Conservation (phyloP, 768 basidiomycete genomes). For the Termitomyces sp. region DNA sequence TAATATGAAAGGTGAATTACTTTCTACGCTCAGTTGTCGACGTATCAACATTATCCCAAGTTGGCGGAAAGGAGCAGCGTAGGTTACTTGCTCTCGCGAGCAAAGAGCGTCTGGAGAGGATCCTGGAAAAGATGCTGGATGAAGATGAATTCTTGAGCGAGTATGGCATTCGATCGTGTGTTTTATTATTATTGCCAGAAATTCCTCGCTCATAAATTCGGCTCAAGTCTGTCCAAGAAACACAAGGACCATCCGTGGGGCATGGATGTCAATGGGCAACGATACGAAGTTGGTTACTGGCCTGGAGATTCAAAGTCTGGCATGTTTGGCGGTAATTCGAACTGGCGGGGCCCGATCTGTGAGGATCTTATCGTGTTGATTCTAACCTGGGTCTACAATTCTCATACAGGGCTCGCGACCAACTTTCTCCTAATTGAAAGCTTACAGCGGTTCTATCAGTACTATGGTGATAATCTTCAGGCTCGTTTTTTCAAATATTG, state of each 20-base stretch:
- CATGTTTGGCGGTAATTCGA: slow-evolving; percentile 99
- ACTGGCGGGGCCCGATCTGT: slow-evolving; percentile 93
- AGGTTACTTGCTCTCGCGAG: slow-evolving; percentile 84
- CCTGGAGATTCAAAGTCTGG: slow-evolving; percentile 95
- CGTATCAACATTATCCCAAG: slow-evolving; percentile 14
- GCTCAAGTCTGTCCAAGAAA: slow-evolving; percentile 72
- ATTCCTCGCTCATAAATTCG: not conserved
- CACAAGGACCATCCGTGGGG: slow-evolving; percentile 94
- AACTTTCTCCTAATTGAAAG: slow-evolving; percentile 96
- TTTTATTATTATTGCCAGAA: not conserved
- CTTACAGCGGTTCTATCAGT: slow-evolving; percentile 95
- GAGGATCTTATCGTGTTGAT: slow-evolving; percentile 17
- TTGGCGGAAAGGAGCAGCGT: slow-evolving; percentile 76
- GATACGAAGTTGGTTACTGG: slow-evolving; percentile 94
- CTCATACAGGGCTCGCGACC: slow-evolving; percentile 76
- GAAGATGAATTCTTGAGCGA: slow-evolving; percentile 96
- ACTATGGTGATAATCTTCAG: slow-evolving; percentile 89
- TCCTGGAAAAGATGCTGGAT: slow-evolving; percentile 95
- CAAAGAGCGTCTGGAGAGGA: slow-evolving; percentile 84
- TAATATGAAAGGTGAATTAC: slow-evolving; percentile 74
- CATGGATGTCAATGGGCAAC: slow-evolving; percentile 89
- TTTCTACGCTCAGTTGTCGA: not conserved
- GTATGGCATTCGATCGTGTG: slow-evolving; percentile 92
- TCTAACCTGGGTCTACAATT: not conserved
- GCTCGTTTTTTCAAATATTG: slow-evolving; percentile 18